Base-by-base conservation (phyloP, 345 rosid genomes). In the Pistacia atlantica region DNA sequence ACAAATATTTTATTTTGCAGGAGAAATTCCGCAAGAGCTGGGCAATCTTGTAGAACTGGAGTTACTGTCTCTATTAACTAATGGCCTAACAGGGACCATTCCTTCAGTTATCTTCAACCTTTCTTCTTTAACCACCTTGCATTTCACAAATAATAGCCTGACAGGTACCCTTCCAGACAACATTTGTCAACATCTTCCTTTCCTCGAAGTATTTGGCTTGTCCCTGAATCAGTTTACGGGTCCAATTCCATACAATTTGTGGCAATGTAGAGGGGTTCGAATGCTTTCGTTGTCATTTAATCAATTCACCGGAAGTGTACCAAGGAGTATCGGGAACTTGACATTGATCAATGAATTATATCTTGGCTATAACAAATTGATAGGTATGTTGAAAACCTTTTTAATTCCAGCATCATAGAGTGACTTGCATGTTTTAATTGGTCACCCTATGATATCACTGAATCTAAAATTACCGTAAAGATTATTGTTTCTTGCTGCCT, bases 301-400 rank as follows among this genome's bases (percentile, higher is more conserved):
- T 62, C 66, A 33, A 14, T 33, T 62, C 8, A 17, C 65, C 16
- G 79, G 79, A 56, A 42, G 16, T 11, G 71, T 80, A 17, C 76
- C 83, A 10, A 66, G 57, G n/a, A 71, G 61, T 63, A 48, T 80
- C 13, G 77, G 80, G 0, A 80, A 80, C 69, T 64, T 75, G 37
- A 65, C 77, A 10, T 57, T 11, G 65, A 59, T 76, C 37, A 12
- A 22, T 54, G 49, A 5, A 13, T 37, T 80, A 18, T 10, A 49
- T 13, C 17, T 80, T 12, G 54, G 52, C 7, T 28, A 37, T 0
- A 75, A 76, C 73, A 71, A 72, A 46, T 66, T 80, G 58, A 25
- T 17, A 76, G 83, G 83, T 80, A 72, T 4, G 1, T 11, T 17
- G 6, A 9, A 8, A 13, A 62, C 22, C n/a, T n/a, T n/a, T n/a